phyloP scores from a whole-genome alignment of 225 moss, liverwort and hornwort species.

The Straminergon stramineum region DNA sequence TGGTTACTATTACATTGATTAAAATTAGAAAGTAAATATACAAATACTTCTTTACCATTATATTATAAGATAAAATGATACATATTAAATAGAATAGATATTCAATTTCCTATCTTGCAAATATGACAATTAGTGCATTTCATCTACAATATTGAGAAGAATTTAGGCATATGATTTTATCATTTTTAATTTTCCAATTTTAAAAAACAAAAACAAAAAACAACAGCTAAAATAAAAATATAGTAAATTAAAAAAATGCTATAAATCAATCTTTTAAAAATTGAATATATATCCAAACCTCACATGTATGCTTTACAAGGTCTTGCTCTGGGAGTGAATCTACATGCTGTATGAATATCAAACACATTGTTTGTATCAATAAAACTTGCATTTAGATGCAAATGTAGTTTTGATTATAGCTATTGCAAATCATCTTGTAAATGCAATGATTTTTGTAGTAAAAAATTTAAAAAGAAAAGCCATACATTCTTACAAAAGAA shows the following conservation, averaged over 20 bases:
- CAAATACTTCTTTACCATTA: neutral
- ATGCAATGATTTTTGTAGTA: neutral
- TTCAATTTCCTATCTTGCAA: neutral
- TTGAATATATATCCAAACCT: constrained; percentile 5
- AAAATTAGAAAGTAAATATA: neutral
- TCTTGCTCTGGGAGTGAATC: constrained; percentile 20
- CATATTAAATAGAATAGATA: neutral
- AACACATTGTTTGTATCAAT: neutral
- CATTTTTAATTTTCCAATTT: neutral
- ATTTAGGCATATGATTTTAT: neutral
- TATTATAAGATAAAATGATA: neutral
- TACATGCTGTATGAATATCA: constrained; percentile 4
- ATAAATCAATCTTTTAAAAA: neutral
- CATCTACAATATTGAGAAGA: neutral
- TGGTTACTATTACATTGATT: no score
- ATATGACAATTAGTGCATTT: neutral
- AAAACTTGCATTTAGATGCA: neutral
- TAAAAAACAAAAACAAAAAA: no score
- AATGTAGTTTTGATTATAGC: neutral
- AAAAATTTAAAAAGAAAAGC: neutral
- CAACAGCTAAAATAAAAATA: neutral
- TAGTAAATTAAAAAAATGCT: rapidly evolving
- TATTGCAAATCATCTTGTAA: neutral
- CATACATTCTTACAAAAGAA: neutral
- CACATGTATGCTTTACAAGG: constrained; percentile 32